Base-by-base conservation (phyloP, 2,329 filamentous ascomycete genomes). In the Penicillium hordei region DNA sequence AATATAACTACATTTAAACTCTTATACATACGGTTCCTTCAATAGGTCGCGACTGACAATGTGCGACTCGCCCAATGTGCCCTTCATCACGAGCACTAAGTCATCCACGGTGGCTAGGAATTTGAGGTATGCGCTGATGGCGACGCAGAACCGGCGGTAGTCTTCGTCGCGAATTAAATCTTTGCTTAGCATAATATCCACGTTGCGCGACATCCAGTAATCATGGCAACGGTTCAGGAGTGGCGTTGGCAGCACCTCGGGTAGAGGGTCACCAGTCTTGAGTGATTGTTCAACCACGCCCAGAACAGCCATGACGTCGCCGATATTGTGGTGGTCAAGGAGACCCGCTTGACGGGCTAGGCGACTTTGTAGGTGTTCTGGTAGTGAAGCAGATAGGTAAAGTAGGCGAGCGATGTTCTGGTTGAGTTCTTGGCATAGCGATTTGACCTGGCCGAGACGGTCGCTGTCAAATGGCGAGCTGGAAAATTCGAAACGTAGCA, bases 241-340 rank as follows among this genome's bases (percentile, higher is more conserved):
- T 2, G 81, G 81, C 1, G 78, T 76, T 0, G 81, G 81, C 0
- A 83, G 61, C 3, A 80, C 69, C 51, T 80, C 78, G 0, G 81
- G 81, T 0, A 82, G 62, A 0, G 81, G 73, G n/a, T 76, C 75
- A 0, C 79, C 81, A 0, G 79, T 82, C 21, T 77, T 75, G 15
- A 83, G 64, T 2, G 79, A 69, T 49, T 82, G 79, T 48, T 81
- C 79, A 7, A 81, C 65, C 3, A 82, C 74, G 1, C 69, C 71
- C 0, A 83, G 63, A 2, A 82, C 79, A 1, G 79, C 78, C 81
- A 83, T 83, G 50, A 81, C 61, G 29, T 82, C 80, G 4, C 77
- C 79, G 10, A 83, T 77, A n/a, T 70, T 70, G 1, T 70, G 68
- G 17, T 81, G 75, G 31, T 80, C 76, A 0, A 77, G 63, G 1